Evolutionary conservation across 2,329 filamentous ascomycete genomes (phyloP), one percentile per base, ranked within the genome.

Genomic region (Claviceps sp.): DNA sequence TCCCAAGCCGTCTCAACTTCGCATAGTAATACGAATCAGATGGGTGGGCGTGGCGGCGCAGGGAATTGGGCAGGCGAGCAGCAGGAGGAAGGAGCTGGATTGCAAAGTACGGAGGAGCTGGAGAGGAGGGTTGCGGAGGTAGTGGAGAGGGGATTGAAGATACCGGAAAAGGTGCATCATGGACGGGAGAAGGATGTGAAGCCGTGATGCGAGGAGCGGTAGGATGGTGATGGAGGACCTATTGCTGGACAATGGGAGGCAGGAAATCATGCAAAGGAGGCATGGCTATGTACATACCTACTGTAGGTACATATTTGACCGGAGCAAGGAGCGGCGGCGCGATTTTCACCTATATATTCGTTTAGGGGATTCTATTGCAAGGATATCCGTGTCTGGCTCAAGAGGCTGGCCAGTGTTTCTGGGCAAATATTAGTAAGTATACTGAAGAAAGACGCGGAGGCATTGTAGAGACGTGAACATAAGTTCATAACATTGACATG

Each of bases 31-130:
- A 45, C 2, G 22, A 30, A 45, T 45, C 57, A 58, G 42, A 53
- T 63, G 48, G 57, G 56, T 17, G 78, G 79, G 0, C 71, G 78
- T 5, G 79, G 78, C 24, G 78, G 78, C n/a, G 76, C 76, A 1
- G 79, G 78, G 2, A 81, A 81, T 62, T 81, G 73, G 67, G 60
- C 57, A 45, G 56, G 56, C 44, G 63, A 59, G 13, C 61, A 60
- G 49, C 56, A 57, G n/a, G 61, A 62, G 48, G 62, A 65, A 7
- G 48, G 55, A 5, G 54, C 59, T 17, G 58, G 61, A 56, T 61
- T 52, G 64, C 59, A 47, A 54, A 65, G 57, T 59, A 64, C 59
- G 47, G 65, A 67, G 24, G 66, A 69, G 52, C 56, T 76, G 26
- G 71, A 75, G 61, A 65, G 62, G 53, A 67, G 64, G 62, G 67